Conservation (phyloP, 768 basidiomycete species). For the Lactarius deliciosus region DNA sequence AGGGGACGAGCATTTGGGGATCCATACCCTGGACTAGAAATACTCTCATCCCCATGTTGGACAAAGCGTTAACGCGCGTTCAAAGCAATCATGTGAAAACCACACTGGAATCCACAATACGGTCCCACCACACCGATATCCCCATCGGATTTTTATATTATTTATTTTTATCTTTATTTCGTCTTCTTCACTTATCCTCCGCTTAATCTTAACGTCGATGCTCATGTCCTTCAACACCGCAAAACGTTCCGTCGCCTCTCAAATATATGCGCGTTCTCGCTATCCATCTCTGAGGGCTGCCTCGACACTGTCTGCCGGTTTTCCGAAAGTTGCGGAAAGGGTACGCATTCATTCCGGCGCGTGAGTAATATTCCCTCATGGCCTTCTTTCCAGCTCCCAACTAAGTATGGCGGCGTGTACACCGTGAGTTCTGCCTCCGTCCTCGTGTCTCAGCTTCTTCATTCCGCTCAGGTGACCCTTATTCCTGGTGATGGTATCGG, state of each 20-base stretch:
- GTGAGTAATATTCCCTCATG: slow-evolving; percentile 22
- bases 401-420: slow-evolving; percentile 92
- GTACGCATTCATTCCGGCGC: slow-evolving; percentile 43
- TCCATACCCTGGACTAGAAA: background rate
- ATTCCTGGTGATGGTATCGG: slow-evolving; percentile 99
- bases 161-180: background rate
- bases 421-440: slow-evolving; percentile 53
- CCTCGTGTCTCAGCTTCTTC: slow-evolving; percentile 19
- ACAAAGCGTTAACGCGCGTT: background rate
- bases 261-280: background rate
- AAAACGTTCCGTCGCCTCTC: background rate
- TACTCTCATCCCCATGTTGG: background rate
- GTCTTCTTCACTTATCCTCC: background rate
- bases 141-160: background rate
- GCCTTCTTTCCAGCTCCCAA: slow-evolving; percentile 55
- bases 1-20: background rate
- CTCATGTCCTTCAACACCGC: background rate
- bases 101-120: background rate
- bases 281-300: slow-evolving; percentile 49
- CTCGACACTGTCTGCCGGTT: slow-evolving; percentile 76
- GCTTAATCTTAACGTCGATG: background rate
- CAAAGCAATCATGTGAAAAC: background rate
- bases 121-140: background rate
- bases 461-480: slow-evolving; percentile 73
- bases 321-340: slow-evolving; percentile 70